These are phyloP conservation scores for Vitis cinerea DNA, from an alignment of 164 flowering plant species.

Conservation along the genomic window DNA sequence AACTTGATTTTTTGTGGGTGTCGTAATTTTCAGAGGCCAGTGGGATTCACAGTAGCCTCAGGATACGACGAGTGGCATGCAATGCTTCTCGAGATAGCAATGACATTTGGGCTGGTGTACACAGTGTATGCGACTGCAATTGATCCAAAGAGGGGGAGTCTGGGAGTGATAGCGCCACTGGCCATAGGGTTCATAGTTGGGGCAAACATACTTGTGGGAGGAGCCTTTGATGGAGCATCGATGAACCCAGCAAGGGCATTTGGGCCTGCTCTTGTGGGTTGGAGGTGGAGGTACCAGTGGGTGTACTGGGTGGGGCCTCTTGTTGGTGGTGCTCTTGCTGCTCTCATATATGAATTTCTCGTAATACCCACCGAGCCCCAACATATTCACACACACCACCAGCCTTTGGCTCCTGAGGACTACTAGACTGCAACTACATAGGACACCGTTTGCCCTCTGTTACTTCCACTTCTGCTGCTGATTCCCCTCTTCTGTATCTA, in stretches of 20 bases:
- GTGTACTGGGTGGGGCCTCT: slow-evolving; percentile 71
- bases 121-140: slow-evolving; percentile 56
- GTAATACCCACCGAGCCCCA: slow-evolving; percentile 37
- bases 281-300: slow-evolving; percentile 74
- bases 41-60: slow-evolving; percentile 35
- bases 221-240: slow-evolving; percentile 66
- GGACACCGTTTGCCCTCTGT: too few species aligned
- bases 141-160: slow-evolving; percentile 57
- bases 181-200: slow-evolving; percentile 58
- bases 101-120: slow-evolving; percentile 65
- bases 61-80: slow-evolving; percentile 43
- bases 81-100: slow-evolving; percentile 47
- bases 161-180: slow-evolving; percentile 54
- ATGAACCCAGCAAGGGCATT: slow-evolving; percentile 77
- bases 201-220: slow-evolving; percentile 55
- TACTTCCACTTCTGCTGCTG: too few species aligned
- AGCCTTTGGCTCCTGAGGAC: slow-evolving; percentile 68
- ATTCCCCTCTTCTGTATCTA: too few species aligned
- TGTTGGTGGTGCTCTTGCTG: slow-evolving; percentile 52
- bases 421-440: slow-evolving; percentile 23
- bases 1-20: background rate
- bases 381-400: slow-evolving; percentile 35
- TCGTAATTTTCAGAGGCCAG: slow-evolving; percentile 43
- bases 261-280: slow-evolving; percentile 67
- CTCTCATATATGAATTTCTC: slow-evolving; percentile 44